A percentile compares a stretch with the other conserved stretches of the same genome.
phyloP scores from a whole-genome alignment of 805 yeast species.

The Candida methanosorbosa region DNA sequence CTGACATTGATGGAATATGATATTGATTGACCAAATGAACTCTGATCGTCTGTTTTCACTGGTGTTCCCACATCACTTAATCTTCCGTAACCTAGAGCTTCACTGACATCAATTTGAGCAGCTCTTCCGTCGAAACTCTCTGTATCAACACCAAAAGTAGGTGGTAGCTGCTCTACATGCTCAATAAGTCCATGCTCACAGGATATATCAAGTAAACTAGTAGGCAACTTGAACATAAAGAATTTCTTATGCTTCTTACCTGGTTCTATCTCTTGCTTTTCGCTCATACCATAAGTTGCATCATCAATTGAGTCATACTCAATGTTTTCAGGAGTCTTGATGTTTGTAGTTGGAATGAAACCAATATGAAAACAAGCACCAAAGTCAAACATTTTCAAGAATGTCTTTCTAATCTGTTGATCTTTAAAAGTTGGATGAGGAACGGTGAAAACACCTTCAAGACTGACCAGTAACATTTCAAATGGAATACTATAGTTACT shows the following conservation, averaged over 20 bases:
- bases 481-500: slow-evolving; percentile 35
- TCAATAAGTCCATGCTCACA: slow-evolving; percentile 33
- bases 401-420: slow-evolving; percentile 18
- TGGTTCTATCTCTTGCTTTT: slow-evolving; percentile 36
- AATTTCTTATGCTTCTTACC: slow-evolving; percentile 42
- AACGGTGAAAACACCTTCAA: slow-evolving; percentile 35
- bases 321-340: slow-evolving; percentile 10
- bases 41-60: slow-evolving; percentile 36
- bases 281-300: slow-evolving; percentile 30
- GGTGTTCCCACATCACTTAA: slow-evolving; percentile 42
- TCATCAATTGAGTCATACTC: slow-evolving; percentile 16
- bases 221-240: slow-evolving; percentile 48
- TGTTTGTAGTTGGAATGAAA: slow-evolving; percentile 15
- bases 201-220: slow-evolving; percentile 36
- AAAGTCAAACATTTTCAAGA: slow-evolving; percentile 41
- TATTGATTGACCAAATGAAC: slow-evolving; percentile 32
- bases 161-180: slow-evolving; percentile 27
- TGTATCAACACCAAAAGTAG: slow-evolving; percentile 28
- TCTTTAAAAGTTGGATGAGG: slow-evolving; percentile 6
- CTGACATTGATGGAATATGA: slow-evolving; percentile 44
- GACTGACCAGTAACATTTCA: slow-evolving; percentile 48
- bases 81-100: slow-evolving; percentile 47
- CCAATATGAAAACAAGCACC: slow-evolving; percentile 37
- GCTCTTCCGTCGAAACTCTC: slow-evolving; percentile 18
- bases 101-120: slow-evolving; percentile 19